Evolutionary conservation across 2,329 filamentous ascomycete species (phyloP), one percentile per base, ranked within the genome.

Genomic region (Colletotrichum gigasporum): DNA sequence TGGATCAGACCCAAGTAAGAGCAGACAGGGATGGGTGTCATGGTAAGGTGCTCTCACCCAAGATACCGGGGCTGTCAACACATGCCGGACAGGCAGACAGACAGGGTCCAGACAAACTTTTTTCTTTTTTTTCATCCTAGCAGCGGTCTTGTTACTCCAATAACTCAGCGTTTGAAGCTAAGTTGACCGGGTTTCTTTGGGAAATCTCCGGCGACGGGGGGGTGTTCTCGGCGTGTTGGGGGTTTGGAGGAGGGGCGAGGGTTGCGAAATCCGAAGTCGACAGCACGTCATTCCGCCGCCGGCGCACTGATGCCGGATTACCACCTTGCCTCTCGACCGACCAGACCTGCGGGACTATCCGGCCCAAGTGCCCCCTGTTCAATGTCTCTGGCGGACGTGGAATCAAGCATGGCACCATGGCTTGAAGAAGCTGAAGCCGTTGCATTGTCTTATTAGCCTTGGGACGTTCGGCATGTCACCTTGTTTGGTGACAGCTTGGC

Each of bases 241-340:
- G 22, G 20, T 24, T 42, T 35, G 20, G 34, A 16, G 24, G 32
- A n/a, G n/a, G n/a, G n/a, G n/a, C n/a, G n/a, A 18, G 24, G 32
- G 58, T 61, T 62, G 57, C 62, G 62, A 65, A 61, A 61, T 65
- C 62, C 48, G 24, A 48, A 41, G 35, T 48, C 56, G 26, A 54
- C 62, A 65, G 56, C 62, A 65, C 62, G 62, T 30, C 62, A 65
- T 65, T 50, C 62, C 48, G 62, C 50, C 44, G 56, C 45, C 56
- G 48, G 56, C 42, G 48, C 56, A 61, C 48, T 7, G 42, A 20
- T 55, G 28, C 35, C 48, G n/a, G n/a, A 37, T 26, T 61, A 59
- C n/a, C 47, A 47, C 55, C 34, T 16, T 20, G 9, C 34, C 35
- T 6, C 37, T 30, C 16, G 16, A 32, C 10, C 20, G 30, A 22